These are phyloP conservation scores for Penicillium alfredii DNA, from an alignment of 495 filamentous ascomycete genomes.

Conservation along the genomic window DNA sequence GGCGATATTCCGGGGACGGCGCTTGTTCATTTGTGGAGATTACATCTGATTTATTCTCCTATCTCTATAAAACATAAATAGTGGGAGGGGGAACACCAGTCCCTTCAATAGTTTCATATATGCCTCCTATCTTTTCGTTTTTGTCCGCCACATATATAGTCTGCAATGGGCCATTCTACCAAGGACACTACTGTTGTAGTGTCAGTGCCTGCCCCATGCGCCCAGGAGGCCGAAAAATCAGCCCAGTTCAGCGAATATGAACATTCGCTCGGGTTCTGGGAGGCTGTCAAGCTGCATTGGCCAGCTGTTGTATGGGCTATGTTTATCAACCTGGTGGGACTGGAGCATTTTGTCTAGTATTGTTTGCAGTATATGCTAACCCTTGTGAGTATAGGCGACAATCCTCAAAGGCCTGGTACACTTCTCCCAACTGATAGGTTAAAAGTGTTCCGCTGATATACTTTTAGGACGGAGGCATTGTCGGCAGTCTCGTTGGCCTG, in stretches of 20 bases:
- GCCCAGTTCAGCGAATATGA: slow-evolving; percentile 22
- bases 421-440: no score
- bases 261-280: slow-evolving; percentile 24
- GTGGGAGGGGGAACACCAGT: no score
- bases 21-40: no score
- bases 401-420: not conserved
- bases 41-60: no score
- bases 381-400: not conserved
- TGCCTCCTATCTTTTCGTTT: no score
- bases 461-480: slow-evolving; percentile 28
- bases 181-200: slow-evolving; percentile 11
- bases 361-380: not conserved
- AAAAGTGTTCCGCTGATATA: no score
- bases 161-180: not conserved
- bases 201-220: slow-evolving; percentile 3
- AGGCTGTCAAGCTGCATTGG: slow-evolving; percentile 22
- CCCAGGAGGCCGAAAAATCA: slow-evolving; percentile 19
- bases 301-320: slow-evolving; percentile 27
- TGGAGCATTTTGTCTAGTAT: not conserved
- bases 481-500: slow-evolving; percentile 28
- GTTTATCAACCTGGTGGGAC: slow-evolving; percentile 26
- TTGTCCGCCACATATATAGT: not conserved
- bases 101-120: no score
- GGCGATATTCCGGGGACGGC: no score
- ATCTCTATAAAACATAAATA: no score